Base-by-base conservation (phyloP, 1,284 basidiomycete genomes). In the Meira nashicola region DNA sequence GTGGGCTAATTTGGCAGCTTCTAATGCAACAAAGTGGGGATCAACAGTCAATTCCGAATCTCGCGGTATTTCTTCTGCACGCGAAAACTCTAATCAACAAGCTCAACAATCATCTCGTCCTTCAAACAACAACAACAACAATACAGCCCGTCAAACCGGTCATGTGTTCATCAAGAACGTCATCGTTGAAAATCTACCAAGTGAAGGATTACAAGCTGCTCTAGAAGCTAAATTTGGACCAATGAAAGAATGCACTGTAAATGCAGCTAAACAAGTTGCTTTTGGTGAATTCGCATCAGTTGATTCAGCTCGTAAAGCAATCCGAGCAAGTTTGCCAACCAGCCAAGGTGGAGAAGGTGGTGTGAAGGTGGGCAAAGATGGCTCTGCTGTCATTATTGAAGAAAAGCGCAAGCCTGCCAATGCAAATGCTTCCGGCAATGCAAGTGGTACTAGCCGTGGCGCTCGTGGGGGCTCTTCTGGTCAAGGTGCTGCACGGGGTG, bases 201-300 rank as follows among this genome's bases (percentile, higher is more conserved):
- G 46, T 47, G 25, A 55, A n/a, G 56, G 46, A 17, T 83, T 97
- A 38, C 82, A 80, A 51, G 80, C 80, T 23, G 81, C 83, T 10
- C 84, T 96, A 28, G 81, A 82, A 5, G 73, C 82, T 39, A 86
- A 86, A 49, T 96, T 96, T 79, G 93, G 93, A 5, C 83, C 87
- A 2, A 83, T 95, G 75, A 90, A 89, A 79, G 90, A 92, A 53
- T 81, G 92, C 51, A 92, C 96, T 79, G 87, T 96, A 69, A 87
- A 95, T 53, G 87, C 89, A 65, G 76, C 74, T 77, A 94, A 92
- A 80, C 90, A 89, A 0, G 96, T 92, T 76, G 94, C 93, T 0
- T 97, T 97, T 83, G 84, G 93, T 72, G 93, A 97, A 79, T 98
- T 94, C 81, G 80, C 79, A 39, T 82, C 82, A 8, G 80, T 92